These are phyloP conservation scores for Bothriochloa decipiens DNA, from an alignment of 176 grass and related monocot species.

Conservation along the genomic window DNA sequence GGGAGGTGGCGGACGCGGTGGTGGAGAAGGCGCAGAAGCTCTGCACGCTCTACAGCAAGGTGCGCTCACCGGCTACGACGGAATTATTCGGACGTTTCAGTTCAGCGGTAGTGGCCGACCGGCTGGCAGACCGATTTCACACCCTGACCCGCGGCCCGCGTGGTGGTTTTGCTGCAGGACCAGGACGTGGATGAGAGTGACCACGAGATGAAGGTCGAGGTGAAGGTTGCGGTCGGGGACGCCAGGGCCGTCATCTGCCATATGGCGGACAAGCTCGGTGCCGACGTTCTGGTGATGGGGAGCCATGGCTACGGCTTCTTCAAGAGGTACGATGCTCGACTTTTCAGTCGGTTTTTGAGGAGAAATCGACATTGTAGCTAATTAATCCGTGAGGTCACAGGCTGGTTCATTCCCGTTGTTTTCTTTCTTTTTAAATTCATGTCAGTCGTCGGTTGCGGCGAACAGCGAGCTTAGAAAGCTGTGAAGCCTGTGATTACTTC, in stretches of 20 bases:
- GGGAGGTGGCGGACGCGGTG: slow-evolving; percentile 67
- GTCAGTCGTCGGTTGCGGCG: no score
- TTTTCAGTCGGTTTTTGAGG: no score
- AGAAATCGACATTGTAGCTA: neutral
- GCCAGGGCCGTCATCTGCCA: slow-evolving; percentile 66
- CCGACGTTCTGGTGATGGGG: slow-evolving; percentile 68
- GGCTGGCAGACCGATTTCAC: neutral
- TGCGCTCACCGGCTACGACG: neutral
- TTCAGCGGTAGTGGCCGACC: neutral
- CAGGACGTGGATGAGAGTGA: neutral
- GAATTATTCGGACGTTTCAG: neutral
- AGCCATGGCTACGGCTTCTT: slow-evolving; percentile 79
- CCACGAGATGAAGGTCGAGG: slow-evolving; percentile 59
- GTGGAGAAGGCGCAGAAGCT: slow-evolving; percentile 65
- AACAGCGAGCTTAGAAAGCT: neutral
- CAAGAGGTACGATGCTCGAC: no score
- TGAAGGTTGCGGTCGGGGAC: slow-evolving; percentile 63
- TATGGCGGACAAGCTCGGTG: slow-evolving; percentile 56
- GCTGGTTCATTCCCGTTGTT: no score
- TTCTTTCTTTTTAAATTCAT: no score
- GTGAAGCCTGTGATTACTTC: neutral
- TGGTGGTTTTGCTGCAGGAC: neutral
- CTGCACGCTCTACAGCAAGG: slow-evolving; percentile 61
- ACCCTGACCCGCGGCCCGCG: no score
- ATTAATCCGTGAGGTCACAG: no score